These are phyloP conservation scores for Cladosporium sp. DNA, from an alignment of 2,329 filamentous ascomycete species.

Conservation along the genomic window DNA sequence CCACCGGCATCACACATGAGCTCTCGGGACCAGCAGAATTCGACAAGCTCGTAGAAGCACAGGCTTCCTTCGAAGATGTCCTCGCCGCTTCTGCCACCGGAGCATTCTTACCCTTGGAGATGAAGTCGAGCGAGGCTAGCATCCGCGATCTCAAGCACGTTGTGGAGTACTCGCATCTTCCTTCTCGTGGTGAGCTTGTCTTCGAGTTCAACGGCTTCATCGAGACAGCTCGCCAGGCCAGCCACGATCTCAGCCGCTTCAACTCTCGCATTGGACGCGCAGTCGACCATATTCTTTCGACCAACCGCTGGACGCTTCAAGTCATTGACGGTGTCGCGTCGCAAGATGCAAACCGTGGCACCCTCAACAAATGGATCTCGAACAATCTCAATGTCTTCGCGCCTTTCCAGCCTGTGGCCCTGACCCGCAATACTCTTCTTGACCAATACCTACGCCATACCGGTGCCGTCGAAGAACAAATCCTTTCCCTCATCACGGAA, in stretches of 20 bases:
- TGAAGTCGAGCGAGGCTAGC: constrained; percentile 74
- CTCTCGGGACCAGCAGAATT: constrained; percentile 59
- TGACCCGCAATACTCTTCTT: constrained; percentile 63
- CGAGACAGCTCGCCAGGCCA: constrained; percentile 63
- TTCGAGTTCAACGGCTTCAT: constrained; percentile 77
- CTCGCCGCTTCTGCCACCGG: constrained; percentile 66
- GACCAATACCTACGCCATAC: constrained; percentile 77
- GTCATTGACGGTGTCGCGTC: constrained; percentile 63
- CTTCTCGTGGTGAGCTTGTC: constrained; percentile 68
- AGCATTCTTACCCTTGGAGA: constrained; percentile 70
- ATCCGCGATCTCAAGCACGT: constrained; percentile 73
- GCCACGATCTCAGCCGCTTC: constrained; percentile 69
- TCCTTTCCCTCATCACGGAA: constrained; percentile 66
- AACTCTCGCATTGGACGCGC: constrained; percentile 73
- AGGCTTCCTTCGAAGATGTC: constrained; percentile 75
- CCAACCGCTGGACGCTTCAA: constrained; percentile 72
- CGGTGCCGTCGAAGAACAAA: constrained; percentile 67
- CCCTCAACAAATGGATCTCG: constrained; percentile 44
- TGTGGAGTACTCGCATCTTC: constrained; percentile 68
- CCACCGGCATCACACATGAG: constrained; percentile 23
- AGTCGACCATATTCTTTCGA: constrained; percentile 72
- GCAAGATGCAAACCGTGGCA: constrained; percentile 42
- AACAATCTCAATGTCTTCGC: constrained; percentile 50
- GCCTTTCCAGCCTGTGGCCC: constrained; percentile 62
- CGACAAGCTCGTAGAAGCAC: constrained; percentile 70